Evolutionary conservation across 257 asterid species (phyloP), one percentile per base, ranked within the genome.

Genomic region (Petunia axillaris): DNA sequence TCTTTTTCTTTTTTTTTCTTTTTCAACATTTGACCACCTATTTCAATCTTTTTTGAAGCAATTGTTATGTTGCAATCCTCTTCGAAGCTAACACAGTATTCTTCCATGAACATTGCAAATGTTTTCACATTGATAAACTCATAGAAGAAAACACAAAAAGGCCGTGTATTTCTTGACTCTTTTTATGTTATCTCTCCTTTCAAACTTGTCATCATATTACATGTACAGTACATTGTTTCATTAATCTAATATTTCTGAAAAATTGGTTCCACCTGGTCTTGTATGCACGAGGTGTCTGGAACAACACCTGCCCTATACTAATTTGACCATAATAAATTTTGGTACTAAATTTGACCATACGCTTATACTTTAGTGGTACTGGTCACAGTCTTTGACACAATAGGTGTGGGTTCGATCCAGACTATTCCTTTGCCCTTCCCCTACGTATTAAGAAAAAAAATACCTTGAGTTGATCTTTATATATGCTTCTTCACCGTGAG

Each of bases 31-130:
- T 50, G 62, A 73, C 14, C 11, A 36, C 46, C 46, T 50, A 36
- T 50, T 50, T 73, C 11, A 3, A 25, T 73, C 35, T 13, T 50
- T 62, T 36, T 73, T 52, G 62, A 73, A 50, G 62, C 44, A 73
- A 73, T 25, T 73, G 55, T 50, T 35, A 73, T 50, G 78, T 73
- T 50, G 62, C 6, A 73, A 71, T 73, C 78, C 16, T 73, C 36
- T 48, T 36, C 46, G 50, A 36, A 50, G 62, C 62, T 1, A 73
- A 70, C 4, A 1, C 57, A 70, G 44, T 43, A 68, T 44, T 44
- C 76, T 44, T 68, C 44, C 58, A 6, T 54, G 0, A 39, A 43
- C 25, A 68, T n/a, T 68, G 57, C 40, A 70, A 44, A 44, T 46
- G 58, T 70, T 16, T 8, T 43, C 14, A 15, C 53, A 67, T 43